Conservation (phyloP, 495 filamentous ascomycete species). For the Lepidopterella palustris region DNA sequence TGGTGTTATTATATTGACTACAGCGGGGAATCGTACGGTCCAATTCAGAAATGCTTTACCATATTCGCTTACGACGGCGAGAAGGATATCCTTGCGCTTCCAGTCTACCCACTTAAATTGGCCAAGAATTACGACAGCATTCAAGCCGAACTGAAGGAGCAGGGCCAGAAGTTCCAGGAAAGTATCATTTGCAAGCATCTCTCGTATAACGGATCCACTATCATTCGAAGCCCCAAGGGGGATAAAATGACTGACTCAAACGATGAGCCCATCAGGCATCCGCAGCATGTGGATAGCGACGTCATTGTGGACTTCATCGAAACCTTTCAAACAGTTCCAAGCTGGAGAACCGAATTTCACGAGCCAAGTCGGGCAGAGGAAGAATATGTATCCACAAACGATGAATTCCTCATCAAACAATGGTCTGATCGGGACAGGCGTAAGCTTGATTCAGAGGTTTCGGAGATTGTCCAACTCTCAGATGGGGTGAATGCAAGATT, state of each 20-base stretch:
- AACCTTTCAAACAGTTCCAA: neutral
- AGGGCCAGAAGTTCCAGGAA: neutral
- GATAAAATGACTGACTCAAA: neutral
- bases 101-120: neutral
- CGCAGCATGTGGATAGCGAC: neutral
- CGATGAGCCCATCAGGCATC: neutral
- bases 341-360: neutral
- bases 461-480: too few species aligned
- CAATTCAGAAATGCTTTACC: neutral
- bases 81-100: neutral
- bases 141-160: neutral
- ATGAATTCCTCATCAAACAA: too few species aligned
- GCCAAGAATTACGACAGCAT: neutral
- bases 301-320: neutral
- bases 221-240: neutral
- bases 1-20: slow-evolving; percentile 11
- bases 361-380: neutral
- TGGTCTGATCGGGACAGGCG: too few species aligned
- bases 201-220: slow-evolving; percentile 3
- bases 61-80: neutral
- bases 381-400: neutral
- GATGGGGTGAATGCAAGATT: too few species aligned
- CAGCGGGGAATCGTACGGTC: neutral
- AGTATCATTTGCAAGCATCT: neutral
- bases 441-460: too few species aligned